Conservation (phyloP, 2,329 filamentous ascomycete species). For the Trichoderma lentiforme region DNA sequence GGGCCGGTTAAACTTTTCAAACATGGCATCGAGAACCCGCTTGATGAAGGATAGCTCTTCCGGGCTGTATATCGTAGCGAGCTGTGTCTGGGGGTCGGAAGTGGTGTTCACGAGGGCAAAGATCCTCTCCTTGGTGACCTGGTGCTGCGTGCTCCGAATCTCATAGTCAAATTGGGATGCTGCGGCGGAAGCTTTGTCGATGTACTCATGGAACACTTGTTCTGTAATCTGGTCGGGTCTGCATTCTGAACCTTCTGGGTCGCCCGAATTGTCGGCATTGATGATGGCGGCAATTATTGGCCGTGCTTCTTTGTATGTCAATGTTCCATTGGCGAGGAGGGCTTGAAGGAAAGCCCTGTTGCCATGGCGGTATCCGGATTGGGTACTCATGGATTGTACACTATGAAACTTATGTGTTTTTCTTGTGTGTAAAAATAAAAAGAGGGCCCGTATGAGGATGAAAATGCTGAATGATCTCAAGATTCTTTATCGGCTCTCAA, state of each 20-base stretch:
- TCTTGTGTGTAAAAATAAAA: not conserved
- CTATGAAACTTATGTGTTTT: too few species aligned
- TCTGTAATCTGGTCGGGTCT: slow-evolving; percentile 62
- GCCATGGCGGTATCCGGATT: slow-evolving; percentile 50
- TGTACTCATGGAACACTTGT: slow-evolving; percentile 64
- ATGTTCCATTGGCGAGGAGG: slow-evolving; percentile 71
- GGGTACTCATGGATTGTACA: slow-evolving; percentile 26
- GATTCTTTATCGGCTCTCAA: not conserved
- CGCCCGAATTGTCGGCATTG: slow-evolving; percentile 49
- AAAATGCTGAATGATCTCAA: not conserved
- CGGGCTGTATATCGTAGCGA: slow-evolving; percentile 74
- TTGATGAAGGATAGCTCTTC: slow-evolving; percentile 91
- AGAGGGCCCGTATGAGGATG: not conserved
- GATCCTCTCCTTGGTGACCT: slow-evolving; percentile 62
- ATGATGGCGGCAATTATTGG: slow-evolving; percentile 74
- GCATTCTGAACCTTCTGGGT: slow-evolving; percentile 35
- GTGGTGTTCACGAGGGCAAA: slow-evolving; percentile 87
- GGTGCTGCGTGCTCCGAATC: slow-evolving; percentile 71
- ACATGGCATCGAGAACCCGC: slow-evolving; percentile 84
- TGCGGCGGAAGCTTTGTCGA: slow-evolving; percentile 66
- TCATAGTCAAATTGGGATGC: slow-evolving; percentile 83
- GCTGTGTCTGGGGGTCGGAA: slow-evolving; percentile 78
- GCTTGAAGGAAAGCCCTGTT: slow-evolving; percentile 91
- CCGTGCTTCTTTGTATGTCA: slow-evolving; percentile 72
- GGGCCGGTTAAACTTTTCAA: slow-evolving; percentile 78